Evolutionary conservation across 345 rosid genomes (phyloP).

Genomic region (Gossypium arboreum): DNA sequence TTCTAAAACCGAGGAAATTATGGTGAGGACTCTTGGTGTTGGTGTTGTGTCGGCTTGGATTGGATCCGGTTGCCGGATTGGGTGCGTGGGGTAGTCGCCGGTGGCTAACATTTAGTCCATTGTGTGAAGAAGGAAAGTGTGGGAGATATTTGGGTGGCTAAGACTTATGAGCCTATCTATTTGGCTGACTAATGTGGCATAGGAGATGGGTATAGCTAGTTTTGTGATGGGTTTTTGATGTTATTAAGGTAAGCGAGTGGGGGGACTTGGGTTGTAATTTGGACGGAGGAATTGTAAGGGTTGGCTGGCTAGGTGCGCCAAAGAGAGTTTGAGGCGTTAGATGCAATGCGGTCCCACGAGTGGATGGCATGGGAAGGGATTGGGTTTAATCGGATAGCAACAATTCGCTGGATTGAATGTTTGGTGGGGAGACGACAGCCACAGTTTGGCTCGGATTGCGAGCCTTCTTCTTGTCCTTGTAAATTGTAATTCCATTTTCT

Average conservation of each 20-base stretch:
- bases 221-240: not conserved
- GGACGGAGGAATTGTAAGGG: not conserved
- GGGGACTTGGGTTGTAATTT: not conserved
- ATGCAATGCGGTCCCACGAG: conserved; percentile 6
- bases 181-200: not conserved
- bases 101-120: conserved; percentile 38
- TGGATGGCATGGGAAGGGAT: conserved; percentile 6
- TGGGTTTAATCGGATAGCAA: not conserved
- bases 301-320: not conserved
- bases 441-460: not conserved
- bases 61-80: not conserved
- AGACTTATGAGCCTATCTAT: not conserved
- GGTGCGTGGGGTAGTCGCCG: conserved; percentile 14
- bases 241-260: not conserved
- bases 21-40: conserved; percentile 66
- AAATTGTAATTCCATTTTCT: not conserved
- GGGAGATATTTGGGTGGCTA: conserved; percentile 17
- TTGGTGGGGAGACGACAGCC: not conserved
- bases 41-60: conserved; percentile 25
- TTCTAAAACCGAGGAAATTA: conserved; percentile 59
- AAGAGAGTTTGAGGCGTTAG: not conserved
- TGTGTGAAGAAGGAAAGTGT: not conserved
- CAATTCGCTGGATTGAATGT: not conserved
- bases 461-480: not conserved
- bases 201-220: not conserved